phyloP scores from a whole-genome alignment of 1,284 basidiomycete genomes.

The Cryptococcus sp. region DNA sequence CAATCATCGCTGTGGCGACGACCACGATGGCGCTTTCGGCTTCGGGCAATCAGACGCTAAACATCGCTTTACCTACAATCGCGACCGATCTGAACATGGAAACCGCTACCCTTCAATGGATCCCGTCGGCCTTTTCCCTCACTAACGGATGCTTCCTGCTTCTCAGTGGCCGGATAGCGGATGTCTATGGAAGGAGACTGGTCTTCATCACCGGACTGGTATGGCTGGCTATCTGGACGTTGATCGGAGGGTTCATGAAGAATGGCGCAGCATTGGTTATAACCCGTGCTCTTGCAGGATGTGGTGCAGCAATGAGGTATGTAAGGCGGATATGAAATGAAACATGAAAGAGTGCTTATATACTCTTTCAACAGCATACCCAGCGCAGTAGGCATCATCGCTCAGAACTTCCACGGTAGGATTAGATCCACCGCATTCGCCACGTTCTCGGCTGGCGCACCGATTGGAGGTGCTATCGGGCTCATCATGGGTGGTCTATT shows the following conservation, averaged over 20 bases:
- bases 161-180: conserved; percentile 69
- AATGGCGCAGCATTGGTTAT: conserved; percentile 39
- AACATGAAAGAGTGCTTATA: background rate
- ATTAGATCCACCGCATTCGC: conserved; percentile 73
- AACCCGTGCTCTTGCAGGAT: conserved; percentile 40
- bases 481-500: conserved; percentile 68
- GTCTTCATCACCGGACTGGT: conserved; percentile 62
- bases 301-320: conserved; percentile 40
- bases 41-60: conserved; percentile 51
- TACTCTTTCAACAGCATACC: conserved; percentile 29
- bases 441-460: conserved; percentile 71
- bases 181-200: conserved; percentile 68
- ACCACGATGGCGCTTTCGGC: conserved; percentile 31
- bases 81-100: conserved; percentile 55
- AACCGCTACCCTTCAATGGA: conserved; percentile 40
- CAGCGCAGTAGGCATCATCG: conserved; percentile 67
- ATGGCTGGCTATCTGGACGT: conserved; percentile 40
- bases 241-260: conserved; percentile 48
- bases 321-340: conserved; percentile 6
- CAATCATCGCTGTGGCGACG: conserved; percentile 32
- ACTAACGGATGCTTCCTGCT: conserved; percentile 74
- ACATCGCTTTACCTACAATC: conserved; percentile 66
- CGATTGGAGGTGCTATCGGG: conserved; percentile 72
- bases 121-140: conserved; percentile 50
- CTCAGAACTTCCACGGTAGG: conserved; percentile 67